These are phyloP conservation scores for Saccharomyces pastorianus DNA, from an alignment of 1,139 yeast genomes.

Conservation along the genomic window DNA sequence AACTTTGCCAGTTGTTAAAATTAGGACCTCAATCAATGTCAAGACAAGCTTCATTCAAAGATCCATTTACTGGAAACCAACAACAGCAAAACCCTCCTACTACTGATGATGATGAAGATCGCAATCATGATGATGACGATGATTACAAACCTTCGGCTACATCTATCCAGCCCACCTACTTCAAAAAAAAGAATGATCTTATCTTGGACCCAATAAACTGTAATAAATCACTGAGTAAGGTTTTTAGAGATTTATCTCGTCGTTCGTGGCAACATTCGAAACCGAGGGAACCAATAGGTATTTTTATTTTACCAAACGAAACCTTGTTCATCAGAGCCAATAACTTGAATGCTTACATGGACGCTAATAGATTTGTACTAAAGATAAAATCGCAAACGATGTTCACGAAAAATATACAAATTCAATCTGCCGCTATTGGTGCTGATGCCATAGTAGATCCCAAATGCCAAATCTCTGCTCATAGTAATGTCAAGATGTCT, in stretches of 20 bases:
- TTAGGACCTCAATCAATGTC: not conserved
- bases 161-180: conserved; percentile 24
- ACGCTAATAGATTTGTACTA: conserved; percentile 78
- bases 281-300: conserved; percentile 52
- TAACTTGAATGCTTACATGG: conserved; percentile 74
- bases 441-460: conserved; percentile 73
- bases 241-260: conserved; percentile 80
- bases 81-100: not conserved
- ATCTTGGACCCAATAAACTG: conserved; percentile 30
- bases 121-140: conserved; percentile 11
- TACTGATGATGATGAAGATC: conserved; percentile 2
- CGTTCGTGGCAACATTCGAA: conserved; percentile 80
- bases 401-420: conserved; percentile 35
- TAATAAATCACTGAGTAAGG: conserved; percentile 50
- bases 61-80: not conserved
- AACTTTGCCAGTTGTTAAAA: conserved; percentile 40
- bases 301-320: conserved; percentile 55
- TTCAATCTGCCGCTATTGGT: conserved; percentile 54
- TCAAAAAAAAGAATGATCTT: conserved; percentile 25
- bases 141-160: conserved; percentile 13
- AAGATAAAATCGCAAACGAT: conserved; percentile 39
- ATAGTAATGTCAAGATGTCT: conserved; percentile 76
- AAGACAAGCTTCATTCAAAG: not conserved
- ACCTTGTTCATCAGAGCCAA: conserved; percentile 70
- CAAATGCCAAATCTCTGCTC: conserved; percentile 55